phyloP scores from a whole-genome alignment of 1,139 yeast genomes.

The Entelexis paramagnoliae region DNA sequence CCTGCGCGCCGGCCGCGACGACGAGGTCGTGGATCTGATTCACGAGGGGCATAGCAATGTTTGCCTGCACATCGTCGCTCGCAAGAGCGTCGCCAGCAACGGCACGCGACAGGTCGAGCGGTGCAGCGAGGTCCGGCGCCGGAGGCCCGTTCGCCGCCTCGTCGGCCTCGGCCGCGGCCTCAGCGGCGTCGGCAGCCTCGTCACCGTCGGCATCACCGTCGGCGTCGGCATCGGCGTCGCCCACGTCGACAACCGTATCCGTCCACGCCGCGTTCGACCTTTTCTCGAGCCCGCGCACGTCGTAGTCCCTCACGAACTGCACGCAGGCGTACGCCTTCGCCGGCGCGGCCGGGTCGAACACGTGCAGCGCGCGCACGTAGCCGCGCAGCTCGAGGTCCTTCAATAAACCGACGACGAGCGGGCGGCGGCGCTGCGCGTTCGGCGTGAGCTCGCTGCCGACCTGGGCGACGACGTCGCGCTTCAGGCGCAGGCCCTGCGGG shows the following conservation, averaged over 20 bases:
- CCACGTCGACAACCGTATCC: constrained; percentile 25
- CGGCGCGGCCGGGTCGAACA: constrained; percentile 43
- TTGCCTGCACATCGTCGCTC: constrained; percentile 28
- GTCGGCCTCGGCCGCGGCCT: no score
- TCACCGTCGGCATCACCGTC: constrained; percentile 29
- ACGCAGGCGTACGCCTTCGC: constrained; percentile 46
- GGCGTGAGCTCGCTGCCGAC: constrained; percentile 33
- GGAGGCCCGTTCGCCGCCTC: no score
- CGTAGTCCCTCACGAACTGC: constrained; percentile 45
- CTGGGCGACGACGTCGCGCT: constrained; percentile 54
- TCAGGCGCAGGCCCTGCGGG: constrained; percentile 57
- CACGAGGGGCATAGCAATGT: constrained; percentile 50
- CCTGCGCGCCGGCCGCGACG: constrained; percentile 35
- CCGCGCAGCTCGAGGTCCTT: constrained; percentile 44
- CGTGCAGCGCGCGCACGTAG: constrained; percentile 48
- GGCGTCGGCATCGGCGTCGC: no score
- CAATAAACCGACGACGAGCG: constrained; percentile 45
- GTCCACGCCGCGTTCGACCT: background rate
- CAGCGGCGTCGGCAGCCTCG: no score
- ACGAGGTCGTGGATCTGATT: constrained; percentile 50
- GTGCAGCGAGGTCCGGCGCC: no score
- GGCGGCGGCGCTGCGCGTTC: constrained; percentile 6
- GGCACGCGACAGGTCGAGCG: constrained; percentile 5
- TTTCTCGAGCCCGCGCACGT: constrained; percentile 4
- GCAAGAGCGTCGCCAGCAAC: background rate